Percentiles rank a stretch among this genome's conserved stretches.
These are phyloP conservation scores for Pseudocercospora cruenta DNA, from an alignment of 2,329 filamentous ascomycete species.

Conservation along the genomic window DNA sequence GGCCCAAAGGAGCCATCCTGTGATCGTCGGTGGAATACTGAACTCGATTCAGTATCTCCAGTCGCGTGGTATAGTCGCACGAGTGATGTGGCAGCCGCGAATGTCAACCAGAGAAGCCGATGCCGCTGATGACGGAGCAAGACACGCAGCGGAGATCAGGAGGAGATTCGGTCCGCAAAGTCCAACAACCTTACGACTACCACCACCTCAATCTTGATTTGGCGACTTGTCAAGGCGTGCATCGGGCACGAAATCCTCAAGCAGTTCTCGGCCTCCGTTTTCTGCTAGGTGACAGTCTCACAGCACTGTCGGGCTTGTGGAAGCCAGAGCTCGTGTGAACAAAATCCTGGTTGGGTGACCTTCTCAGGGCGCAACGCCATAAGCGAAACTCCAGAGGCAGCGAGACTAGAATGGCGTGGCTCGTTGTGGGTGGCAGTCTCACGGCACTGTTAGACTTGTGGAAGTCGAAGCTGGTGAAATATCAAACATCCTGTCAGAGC, in stretches of 20 bases:
- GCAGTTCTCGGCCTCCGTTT: neutral
- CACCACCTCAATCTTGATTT: neutral
- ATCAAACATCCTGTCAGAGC: conserved; percentile 10
- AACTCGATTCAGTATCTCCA: conserved; percentile 2
- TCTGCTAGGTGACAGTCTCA: neutral
- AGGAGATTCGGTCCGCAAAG: neutral
- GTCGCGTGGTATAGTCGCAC: neutral
- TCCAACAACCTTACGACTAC: neutral
- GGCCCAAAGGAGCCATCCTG: neutral
- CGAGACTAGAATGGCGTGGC: neutral
- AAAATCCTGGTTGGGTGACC: conserved; percentile 10
- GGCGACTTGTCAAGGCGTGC: neutral
- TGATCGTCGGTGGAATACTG: neutral
- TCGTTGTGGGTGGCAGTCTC: neutral
- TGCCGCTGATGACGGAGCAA: conserved; percentile 10
- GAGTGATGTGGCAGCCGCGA: conserved; percentile 10
- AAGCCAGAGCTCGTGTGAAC: neutral
- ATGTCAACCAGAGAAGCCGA: conserved; percentile 2
- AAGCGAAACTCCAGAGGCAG: neutral
- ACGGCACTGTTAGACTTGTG: conserved; percentile 8
- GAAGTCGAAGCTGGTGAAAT: neutral
- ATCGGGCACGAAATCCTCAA: conserved; percentile 1
- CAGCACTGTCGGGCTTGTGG: conserved; percentile 8
- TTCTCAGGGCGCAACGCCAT: conserved; percentile 3
- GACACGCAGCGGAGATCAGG: conserved; percentile 2